Conservation (phyloP, 1,139 yeast genomes). For the Kazachstania sp. region DNA sequence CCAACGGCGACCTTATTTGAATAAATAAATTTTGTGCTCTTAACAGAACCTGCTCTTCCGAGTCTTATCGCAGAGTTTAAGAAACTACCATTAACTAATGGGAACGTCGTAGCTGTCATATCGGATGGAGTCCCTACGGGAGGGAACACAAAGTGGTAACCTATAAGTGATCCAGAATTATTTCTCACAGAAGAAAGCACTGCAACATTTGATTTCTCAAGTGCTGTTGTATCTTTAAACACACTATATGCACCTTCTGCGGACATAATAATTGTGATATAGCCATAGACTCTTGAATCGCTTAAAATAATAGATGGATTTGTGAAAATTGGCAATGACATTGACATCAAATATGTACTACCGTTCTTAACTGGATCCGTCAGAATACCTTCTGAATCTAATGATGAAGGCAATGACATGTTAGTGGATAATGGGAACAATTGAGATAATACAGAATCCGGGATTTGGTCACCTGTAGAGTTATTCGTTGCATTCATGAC, state of each 20-base stretch:
- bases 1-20: constrained; percentile 59
- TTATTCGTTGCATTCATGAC: constrained; percentile 37
- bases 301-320: constrained; percentile 61
- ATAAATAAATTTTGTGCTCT: constrained; percentile 38
- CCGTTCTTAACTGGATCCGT: constrained; percentile 52
- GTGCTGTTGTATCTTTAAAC: constrained; percentile 41
- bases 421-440: constrained; percentile 48
- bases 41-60: constrained; percentile 42
- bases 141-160: constrained; percentile 36
- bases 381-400: constrained; percentile 39
- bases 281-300: constrained; percentile 55
- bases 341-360: constrained; percentile 33
- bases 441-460: constrained; percentile 24
- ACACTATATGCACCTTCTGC: constrained; percentile 47
- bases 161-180: constrained; percentile 23
- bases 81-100: constrained; percentile 26
- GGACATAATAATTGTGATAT: constrained; percentile 54
- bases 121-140: constrained; percentile 24
- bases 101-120: constrained; percentile 19
- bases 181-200: constrained; percentile 31
- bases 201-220: constrained; percentile 37
- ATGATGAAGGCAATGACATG: constrained; percentile 38
- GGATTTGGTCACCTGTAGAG: constrained; percentile 32
- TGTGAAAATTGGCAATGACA: constrained; percentile 56
- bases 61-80: constrained; percentile 21